Base-by-base conservation (phyloP, 495 filamentous ascomycete species). In the Aspergillus biplanus region DNA sequence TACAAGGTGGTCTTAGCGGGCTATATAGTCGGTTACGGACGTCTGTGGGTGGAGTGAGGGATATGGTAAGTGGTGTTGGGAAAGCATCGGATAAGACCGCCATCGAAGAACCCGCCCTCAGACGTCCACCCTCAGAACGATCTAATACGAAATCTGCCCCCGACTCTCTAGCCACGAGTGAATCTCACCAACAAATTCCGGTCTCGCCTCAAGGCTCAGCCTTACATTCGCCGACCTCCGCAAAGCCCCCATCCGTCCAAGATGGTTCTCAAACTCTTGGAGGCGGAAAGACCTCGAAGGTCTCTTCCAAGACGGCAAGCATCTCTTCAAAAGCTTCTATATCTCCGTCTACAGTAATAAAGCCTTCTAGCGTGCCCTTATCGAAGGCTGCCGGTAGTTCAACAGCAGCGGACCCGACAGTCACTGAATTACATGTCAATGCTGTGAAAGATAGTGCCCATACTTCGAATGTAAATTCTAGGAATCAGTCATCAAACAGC, bases 1-100 rank as follows among this genome's bases (percentile, higher is more conserved):
- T 92, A 6, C 91, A 93, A 56, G 89, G 92, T 69, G 92, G 93
- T 1, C 73, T 97, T 35, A 96, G 89, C 70, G 92, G 92, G 2
- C 71, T 97, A 15, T 97, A 96, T 72, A 93, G 82, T 78, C 86
- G 91, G 16, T 82, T 97, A 69, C 86, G 86, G 72, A 90, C 88
- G 37, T 92, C 87, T 0, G 92, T 96, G 35, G 87, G 88, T 2
- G 90, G 82, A 39, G 85, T 83, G 55, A 90, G 88, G 67, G 85
- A 89, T 61, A 83, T 86, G 58, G 70, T 78, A 8, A 75, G 79
- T 52, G 56, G 76, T 33, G 75, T 73, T 33, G 71, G 77, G 32
- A 80, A 73, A 55, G 57, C 72, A 18, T 59, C 80, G 11, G 81
- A 82, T 59, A 72, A 71, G 46, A 68, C 69, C 48, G 59, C 68